Percentiles rank a stretch among this genome's conserved stretches.
phyloP scores from a whole-genome alignment of 108 stramenopile genomes.

The Pseudonitzschia pungens region DNA sequence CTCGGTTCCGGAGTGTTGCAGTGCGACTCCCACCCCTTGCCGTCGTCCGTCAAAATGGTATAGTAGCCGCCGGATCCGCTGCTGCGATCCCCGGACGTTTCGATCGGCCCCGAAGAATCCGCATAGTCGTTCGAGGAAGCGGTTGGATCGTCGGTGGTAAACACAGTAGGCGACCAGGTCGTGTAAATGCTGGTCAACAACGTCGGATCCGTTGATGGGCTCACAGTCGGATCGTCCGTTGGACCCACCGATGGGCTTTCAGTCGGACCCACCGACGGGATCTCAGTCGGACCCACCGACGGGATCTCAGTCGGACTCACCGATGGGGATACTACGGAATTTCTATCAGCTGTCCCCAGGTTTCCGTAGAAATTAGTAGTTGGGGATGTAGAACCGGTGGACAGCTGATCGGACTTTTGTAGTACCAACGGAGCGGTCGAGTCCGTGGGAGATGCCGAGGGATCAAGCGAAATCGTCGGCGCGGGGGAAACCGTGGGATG shows the following conservation, averaged over 20 bases:
- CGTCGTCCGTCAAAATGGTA: not conserved
- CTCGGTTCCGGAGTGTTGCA: constrained; percentile 12
- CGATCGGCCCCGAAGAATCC: too few species aligned
- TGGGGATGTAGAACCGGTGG: too few species aligned
- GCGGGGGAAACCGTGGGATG: not conserved
- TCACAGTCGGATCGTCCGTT: not conserved
- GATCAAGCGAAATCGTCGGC: not conserved
- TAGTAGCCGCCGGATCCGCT: constrained; percentile 33
- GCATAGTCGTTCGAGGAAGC: too few species aligned
- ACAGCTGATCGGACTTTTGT: too few species aligned
- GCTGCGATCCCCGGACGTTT: constrained; percentile 24
- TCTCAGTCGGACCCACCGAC: not conserved
- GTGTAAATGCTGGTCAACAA: too few species aligned
- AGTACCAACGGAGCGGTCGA: too few species aligned
- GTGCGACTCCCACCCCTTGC: constrained; percentile 8
- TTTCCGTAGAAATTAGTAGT: too few species aligned
- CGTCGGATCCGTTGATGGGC: constrained; percentile 15
- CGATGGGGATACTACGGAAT: too few species aligned
- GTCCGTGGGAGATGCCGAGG: not conserved
- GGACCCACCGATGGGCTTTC: constrained; percentile 4
- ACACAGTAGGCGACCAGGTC: not conserved
- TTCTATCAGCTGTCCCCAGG: too few species aligned
- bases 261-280: not conserved
- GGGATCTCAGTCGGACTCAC: too few species aligned
- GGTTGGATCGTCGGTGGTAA: not conserved